Evolutionary conservation across 345 rosid species (phyloP).

Genomic region (Ceriops zippeliana): DNA sequence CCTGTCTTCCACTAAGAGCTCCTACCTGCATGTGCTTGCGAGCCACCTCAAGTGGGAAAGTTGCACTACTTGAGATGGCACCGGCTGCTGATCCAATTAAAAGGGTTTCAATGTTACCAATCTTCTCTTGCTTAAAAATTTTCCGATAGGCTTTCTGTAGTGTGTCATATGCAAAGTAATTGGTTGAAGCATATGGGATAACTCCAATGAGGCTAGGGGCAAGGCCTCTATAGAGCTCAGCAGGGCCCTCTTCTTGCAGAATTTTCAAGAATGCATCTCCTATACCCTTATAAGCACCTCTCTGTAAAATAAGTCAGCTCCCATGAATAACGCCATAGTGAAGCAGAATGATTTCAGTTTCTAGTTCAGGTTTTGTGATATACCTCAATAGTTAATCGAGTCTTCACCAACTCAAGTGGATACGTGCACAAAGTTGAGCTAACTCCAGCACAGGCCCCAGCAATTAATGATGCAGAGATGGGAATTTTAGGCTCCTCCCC

Average conservation of each 20-base stretch:
- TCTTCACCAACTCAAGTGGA: slow-evolving; percentile 89
- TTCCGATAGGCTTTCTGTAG: slow-evolving; percentile 64
- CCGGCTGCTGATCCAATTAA: slow-evolving; percentile 84
- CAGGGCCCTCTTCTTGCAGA: slow-evolving; percentile 69
- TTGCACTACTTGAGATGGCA: slow-evolving; percentile 84
- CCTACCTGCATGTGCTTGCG: slow-evolving; percentile 99
- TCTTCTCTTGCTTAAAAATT: slow-evolving; percentile 67
- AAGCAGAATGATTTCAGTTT: neutral
- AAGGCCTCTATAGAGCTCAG: slow-evolving; percentile 88
- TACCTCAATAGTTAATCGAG: slow-evolving; percentile 93
- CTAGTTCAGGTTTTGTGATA: neutral
- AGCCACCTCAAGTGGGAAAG: slow-evolving; percentile 95
- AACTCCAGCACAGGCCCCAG: slow-evolving; percentile 99
- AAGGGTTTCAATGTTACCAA: slow-evolving; percentile 86
- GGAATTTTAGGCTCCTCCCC: slow-evolving; percentile 70
- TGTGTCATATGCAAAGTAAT: slow-evolving; percentile 89
- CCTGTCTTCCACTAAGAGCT: slow-evolving; percentile 79
- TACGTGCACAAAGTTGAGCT: slow-evolving; percentile 87
- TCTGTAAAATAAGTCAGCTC: slow-evolving; percentile 44
- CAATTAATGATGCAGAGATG: slow-evolving; percentile 78
- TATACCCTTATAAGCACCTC: slow-evolving; percentile 71
- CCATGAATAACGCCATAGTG: neutral
- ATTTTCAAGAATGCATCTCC: slow-evolving; percentile 77
- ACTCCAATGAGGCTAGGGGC: slow-evolving; percentile 95
- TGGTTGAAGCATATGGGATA: slow-evolving; percentile 88